Percentiles rank a stretch among this genome's conserved stretches.
Evolutionary conservation across 768 basidiomycete species (phyloP).

Genomic region (Dentipellis fragilis): DNA sequence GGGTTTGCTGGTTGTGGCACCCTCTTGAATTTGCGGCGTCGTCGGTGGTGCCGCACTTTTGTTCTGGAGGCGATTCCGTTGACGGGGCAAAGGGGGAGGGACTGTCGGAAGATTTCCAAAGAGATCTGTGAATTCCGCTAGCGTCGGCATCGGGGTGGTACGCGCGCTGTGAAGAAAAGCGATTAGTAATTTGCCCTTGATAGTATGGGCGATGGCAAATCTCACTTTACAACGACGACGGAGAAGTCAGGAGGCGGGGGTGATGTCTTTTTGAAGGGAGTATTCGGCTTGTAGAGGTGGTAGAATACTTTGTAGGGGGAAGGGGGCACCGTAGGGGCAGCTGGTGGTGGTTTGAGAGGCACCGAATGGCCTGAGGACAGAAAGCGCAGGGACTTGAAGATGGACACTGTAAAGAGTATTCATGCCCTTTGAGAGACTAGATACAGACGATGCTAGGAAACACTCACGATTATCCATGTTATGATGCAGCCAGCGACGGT

Average conservation of each 20-base stretch:
- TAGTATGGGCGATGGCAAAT: slow-evolving; percentile 3
- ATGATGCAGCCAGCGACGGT: slow-evolving; percentile 37
- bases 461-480: slow-evolving; percentile 44
- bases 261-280: slow-evolving; percentile 68
- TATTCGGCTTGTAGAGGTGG: slow-evolving; percentile 86
- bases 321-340: slow-evolving; percentile 7
- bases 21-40: background rate
- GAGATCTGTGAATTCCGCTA: slow-evolving; percentile 65
- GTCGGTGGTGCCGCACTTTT: background rate
- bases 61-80: slow-evolving; percentile 12
- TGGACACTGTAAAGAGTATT: slow-evolving; percentile 33
- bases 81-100: slow-evolving; percentile 53
- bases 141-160: slow-evolving; percentile 71
- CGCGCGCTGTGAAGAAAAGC: slow-evolving; percentile 48
- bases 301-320: slow-evolving; percentile 80
- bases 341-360: slow-evolving; percentile 30
- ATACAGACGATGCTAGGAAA: background rate
- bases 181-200: background rate
- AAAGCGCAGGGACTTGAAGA: slow-evolving; percentile 65
- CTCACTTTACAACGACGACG: slow-evolving; percentile 79
- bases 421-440: background rate
- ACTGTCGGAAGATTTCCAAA: slow-evolving; percentile 58
- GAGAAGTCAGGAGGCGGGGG: slow-evolving; percentile 80
- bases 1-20: background rate
- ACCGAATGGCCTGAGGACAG: slow-evolving; percentile 54